Conservation (phyloP, 2,329 filamentous ascomycete genomes). For the Sclerotinia spermophila region DNA sequence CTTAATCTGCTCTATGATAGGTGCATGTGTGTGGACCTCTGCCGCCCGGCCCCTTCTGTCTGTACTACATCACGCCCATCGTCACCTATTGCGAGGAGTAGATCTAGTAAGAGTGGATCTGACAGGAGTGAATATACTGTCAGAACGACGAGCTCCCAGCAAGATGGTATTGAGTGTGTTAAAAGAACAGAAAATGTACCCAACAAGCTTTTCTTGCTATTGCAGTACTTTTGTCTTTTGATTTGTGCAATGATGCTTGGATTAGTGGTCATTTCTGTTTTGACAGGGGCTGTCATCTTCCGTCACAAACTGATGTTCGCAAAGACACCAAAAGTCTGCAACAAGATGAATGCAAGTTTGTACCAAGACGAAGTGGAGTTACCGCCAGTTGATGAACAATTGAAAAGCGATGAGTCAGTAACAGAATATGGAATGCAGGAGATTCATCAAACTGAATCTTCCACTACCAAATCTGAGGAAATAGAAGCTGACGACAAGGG, state of each 20-base stretch:
- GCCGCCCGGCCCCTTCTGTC: not conserved
- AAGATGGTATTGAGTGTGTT: not conserved
- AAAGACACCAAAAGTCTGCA: not conserved
- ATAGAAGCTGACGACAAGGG: not conserved
- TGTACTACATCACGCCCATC: not conserved
- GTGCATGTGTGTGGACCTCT: not conserved
- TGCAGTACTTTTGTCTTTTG: not conserved
- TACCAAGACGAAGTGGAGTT: not conserved
- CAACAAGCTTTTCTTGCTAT: not conserved
- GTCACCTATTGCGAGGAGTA: not conserved
- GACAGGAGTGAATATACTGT: not conserved
- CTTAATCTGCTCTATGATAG: not conserved
- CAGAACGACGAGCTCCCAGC: not conserved
- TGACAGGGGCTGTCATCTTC: not conserved
- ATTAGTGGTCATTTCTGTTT: not conserved
- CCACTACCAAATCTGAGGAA: not conserved
- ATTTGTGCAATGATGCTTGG: not conserved
- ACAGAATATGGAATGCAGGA: not conserved
- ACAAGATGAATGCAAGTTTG: not conserved
- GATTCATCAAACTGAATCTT: not conserved
- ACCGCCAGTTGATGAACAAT: not conserved
- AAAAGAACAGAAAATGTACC: not conserved
- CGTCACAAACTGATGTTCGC: not conserved
- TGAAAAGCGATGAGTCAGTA: not conserved
- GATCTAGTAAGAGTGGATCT: not conserved